Evolutionary conservation across 306 rosid genomes (phyloP), one percentile per base, ranked within the genome.

Genomic region (Boehmeria nivea): DNA sequence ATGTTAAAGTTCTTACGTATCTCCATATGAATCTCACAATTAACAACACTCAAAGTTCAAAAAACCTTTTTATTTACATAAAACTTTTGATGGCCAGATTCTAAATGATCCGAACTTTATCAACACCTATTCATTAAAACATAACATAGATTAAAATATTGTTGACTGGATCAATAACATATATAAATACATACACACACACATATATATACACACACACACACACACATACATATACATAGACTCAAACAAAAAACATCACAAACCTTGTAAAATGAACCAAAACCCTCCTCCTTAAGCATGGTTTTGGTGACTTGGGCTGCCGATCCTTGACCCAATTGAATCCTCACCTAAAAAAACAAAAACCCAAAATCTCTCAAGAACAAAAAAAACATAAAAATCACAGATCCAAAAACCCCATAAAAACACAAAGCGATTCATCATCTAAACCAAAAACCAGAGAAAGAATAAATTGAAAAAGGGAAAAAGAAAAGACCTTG

Each of bases 271-370:
- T 87, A 91, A 60, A 91, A 87, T 46, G 99, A 86, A 46, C 78
- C 74, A 54, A 87, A 25, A 15, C 96, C 99, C 72, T 91, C 99
- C 61, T 88, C 79, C 79, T 85, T 87, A 28, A 91, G 83, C 96
- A 87, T 91, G 59, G 2, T 83, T 34, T 54, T 57, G 50, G 99
- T 78, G 43, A 91, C 87, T 44, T 72, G 75, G 9, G 6, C 86
- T 17, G 94, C 99, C 6, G 96, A 82, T 65, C 99, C 99, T 73
- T 87, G 99, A 52, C 99, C 99, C 74, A 91, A 54, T 73, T 91
- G 99, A 81, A 87, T 93, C 74, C 99, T 85, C 80, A 93, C 99
- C 99, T 93, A 60, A 28, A 59, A 34, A 59, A 33, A 36, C 69
- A 71, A 55, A 31, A 65, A 63, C 60, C 26, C 21, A 55, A 8